Conservation (phyloP, 305 asterid species). For the Vinca major region DNA sequence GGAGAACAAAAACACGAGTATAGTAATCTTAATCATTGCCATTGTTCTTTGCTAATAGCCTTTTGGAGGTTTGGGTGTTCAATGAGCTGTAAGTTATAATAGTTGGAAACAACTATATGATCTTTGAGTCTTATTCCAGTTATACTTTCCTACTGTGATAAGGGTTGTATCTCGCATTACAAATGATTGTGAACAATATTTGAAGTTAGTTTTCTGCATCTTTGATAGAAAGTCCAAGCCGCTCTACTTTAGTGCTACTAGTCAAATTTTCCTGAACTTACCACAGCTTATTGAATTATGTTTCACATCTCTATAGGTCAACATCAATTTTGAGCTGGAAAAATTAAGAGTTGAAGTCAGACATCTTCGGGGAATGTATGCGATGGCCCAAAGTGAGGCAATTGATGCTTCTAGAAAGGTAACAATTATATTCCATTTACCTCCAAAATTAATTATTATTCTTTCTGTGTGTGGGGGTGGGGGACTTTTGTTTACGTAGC, state of each 20-base stretch:
- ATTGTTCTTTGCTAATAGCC: too few species aligned
- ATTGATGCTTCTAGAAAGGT: slow-evolving; percentile 83
- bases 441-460: background rate
- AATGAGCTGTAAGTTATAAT: background rate
- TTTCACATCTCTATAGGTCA: slow-evolving; percentile 33
- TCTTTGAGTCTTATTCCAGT: background rate
- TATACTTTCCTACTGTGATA: background rate
- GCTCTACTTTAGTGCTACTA: background rate
- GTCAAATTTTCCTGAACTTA: background rate
- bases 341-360: slow-evolving; percentile 70
- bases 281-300: background rate
- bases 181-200: background rate
- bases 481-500: background rate
- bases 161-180: background rate
- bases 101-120: background rate
- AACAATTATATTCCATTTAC: slow-evolving; percentile 3
- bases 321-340: slow-evolving; percentile 60
- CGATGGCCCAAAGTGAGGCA: slow-evolving; percentile 68
- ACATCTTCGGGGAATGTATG: slow-evolving; percentile 70
- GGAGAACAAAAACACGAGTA: too few species aligned
- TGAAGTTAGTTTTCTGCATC: background rate
- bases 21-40: too few species aligned
- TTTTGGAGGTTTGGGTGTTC: background rate
- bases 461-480: background rate
- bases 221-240: background rate